phyloP scores from a whole-genome alignment of 2,329 filamentous ascomycete genomes.

The Xylaria sp. region DNA sequence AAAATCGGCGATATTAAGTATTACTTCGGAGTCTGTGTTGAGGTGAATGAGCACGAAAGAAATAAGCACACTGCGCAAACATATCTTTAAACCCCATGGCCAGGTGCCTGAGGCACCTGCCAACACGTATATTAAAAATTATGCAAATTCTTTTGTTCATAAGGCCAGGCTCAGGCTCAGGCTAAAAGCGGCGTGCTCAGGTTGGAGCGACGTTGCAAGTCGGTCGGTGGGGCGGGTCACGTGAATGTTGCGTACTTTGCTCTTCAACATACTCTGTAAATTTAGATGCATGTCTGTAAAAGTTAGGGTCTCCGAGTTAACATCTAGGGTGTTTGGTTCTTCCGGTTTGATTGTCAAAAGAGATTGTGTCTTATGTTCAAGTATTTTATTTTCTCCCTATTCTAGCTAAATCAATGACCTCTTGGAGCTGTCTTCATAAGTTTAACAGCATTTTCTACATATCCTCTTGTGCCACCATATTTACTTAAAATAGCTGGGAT shows the following conservation, averaged over 20 bases:
- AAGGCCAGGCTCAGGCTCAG: too few relatives aligned
- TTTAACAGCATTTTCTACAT: conserved; percentile 67
- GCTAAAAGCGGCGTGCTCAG: too few relatives aligned
- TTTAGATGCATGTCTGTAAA: not conserved
- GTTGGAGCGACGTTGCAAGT: conserved; percentile 49
- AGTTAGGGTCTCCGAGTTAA: not conserved
- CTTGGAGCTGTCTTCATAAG: conserved; percentile 63
- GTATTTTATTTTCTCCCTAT: not conserved
- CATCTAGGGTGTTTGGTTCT: not conserved
- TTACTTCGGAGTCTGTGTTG: too few relatives aligned
- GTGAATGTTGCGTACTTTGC: conserved; percentile 6
- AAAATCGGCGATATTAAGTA: not conserved
- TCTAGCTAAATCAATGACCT: conserved; percentile 50
- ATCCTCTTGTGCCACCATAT: conserved; percentile 67
- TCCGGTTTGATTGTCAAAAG: not conserved
- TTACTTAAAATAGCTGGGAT: conserved; percentile 57
- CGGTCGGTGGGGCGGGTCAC: conserved; percentile 31
- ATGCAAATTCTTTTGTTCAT: too few relatives aligned
- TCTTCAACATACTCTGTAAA: not conserved
- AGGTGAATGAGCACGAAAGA: too few relatives aligned
- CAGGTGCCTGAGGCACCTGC: too few relatives aligned
- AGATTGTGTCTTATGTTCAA: not conserved
- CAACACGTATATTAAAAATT: too few relatives aligned
- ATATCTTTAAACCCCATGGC: too few relatives aligned
- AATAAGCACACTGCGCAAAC: too few relatives aligned